Evolutionary conservation across 2,329 filamentous ascomycete species (phyloP), one percentile per base, ranked within the genome.

Genomic region (Microthyrium microscopicum): DNA sequence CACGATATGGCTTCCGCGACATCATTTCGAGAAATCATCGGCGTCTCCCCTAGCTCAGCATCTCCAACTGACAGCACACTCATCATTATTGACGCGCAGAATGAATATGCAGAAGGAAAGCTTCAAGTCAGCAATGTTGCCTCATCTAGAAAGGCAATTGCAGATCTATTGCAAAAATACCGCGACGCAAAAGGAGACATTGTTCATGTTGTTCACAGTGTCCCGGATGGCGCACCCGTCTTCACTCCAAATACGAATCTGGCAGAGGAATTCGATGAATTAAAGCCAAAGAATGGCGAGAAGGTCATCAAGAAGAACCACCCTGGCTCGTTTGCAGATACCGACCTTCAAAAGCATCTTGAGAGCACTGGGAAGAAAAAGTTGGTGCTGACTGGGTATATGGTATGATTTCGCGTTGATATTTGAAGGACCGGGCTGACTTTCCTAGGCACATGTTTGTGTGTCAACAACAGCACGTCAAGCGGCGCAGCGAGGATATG

Each of bases 81-180:
- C 28, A 52, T 79, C 44, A 77, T 79, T 51, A 72, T 78, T 46
- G 73, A 79, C 47, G 74, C 74, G 1, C 75, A 80, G 45, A 77
- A 77, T 46, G 75, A 80, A 52, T 78, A 74, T 40, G 66, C 66
- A 8, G 52, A 59, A 2, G 75, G 74, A 29, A 55, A 61, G 4
- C 61, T 79, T 1, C 60, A 63, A 16, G 66, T 72, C 21, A 54
- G 59, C 26, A 62, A 74, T 39, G 61, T 73, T 1, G 45, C 56
- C 0, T 40, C 56, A 4, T 70, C 67, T 4, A 64, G 72, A 39
- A 61, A 62, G 20, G 66, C 58, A 9, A 79, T 78, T 37, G 55
- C 61, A 0, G 45, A 53, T 0, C 56, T 80, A 1, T 58, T 80
- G 1, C 49, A 66, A 15, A 69, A 62, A 40, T 80, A 78, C 51